These are phyloP conservation scores for Euphorbia peplus DNA, from an alignment of 345 rosid genomes.

Conservation along the genomic window DNA sequence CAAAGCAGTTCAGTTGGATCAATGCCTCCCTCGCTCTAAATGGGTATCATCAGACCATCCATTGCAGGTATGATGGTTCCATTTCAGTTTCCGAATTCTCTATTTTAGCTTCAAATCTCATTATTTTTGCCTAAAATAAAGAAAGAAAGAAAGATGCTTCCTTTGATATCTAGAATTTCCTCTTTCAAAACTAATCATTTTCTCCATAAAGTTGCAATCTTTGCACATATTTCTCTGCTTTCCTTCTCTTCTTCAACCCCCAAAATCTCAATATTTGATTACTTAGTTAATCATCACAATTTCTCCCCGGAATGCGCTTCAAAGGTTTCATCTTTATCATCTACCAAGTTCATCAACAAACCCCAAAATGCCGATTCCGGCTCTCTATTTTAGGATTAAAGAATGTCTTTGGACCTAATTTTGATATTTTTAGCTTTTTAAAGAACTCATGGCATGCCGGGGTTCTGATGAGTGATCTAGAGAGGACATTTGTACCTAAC, in stretches of 20 bases:
- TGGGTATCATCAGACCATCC: no score
- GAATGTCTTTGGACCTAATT: slow-evolving; percentile 24
- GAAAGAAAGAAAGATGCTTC: not conserved
- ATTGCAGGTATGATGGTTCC: no score
- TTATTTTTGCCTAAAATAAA: no score
- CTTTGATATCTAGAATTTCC: not conserved
- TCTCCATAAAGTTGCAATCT: not conserved
- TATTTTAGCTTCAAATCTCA: not conserved
- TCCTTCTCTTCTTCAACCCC: not conserved
- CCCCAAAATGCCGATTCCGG: slow-evolving; percentile 17
- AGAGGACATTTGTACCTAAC: no score
- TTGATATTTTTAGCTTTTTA: slow-evolving; percentile 11
- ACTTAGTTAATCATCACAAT: not conserved
- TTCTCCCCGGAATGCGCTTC: not conserved
- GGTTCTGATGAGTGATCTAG: no score
- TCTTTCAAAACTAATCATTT: no score
- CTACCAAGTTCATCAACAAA: not conserved
- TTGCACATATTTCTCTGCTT: not conserved
- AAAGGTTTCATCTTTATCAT: not conserved
- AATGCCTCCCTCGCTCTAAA: no score
- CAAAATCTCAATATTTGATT: not conserved
- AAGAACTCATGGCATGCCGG: not conserved
- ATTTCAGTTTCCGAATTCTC: no score
- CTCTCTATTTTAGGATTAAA: no score
- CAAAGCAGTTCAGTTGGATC: no score